Evolutionary conservation across 345 rosid genomes (phyloP).

Genomic region (Eucalyptus coolabah): DNA sequence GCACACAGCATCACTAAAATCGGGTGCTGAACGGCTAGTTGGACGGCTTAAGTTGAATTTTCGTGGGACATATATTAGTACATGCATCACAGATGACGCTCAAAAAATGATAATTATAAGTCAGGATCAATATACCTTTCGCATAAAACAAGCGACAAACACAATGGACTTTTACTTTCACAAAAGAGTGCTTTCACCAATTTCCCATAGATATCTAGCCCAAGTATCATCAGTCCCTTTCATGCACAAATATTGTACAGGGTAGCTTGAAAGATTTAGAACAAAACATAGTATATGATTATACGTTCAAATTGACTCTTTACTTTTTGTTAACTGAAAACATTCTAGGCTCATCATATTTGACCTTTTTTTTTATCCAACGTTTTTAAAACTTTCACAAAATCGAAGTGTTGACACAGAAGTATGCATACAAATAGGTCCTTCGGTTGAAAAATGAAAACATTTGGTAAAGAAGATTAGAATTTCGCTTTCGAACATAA

Average conservation of each 20-base stretch:
- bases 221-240: background rate
- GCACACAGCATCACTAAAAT: background rate
- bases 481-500: background rate
- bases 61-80: background rate
- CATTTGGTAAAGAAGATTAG: background rate
- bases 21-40: background rate
- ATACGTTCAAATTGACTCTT: background rate
- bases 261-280: background rate
- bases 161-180: conserved; percentile 1
- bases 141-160: background rate
- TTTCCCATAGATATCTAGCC: conserved; percentile 32
- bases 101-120: background rate
- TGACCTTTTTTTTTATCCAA: background rate
- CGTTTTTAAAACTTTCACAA: background rate
- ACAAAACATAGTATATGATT: background rate
- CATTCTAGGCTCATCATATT: background rate
- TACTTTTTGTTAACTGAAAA: background rate
- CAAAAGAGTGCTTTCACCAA: conserved; percentile 22
- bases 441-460: background rate
- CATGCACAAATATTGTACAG: background rate
- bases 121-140: background rate
- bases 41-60: background rate
- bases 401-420: background rate
- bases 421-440: background rate
- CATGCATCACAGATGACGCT: background rate